Evolutionary conservation across 2,329 filamentous ascomycete genomes (phyloP).

Genomic region (Teratosphaeria gauchensis): DNA sequence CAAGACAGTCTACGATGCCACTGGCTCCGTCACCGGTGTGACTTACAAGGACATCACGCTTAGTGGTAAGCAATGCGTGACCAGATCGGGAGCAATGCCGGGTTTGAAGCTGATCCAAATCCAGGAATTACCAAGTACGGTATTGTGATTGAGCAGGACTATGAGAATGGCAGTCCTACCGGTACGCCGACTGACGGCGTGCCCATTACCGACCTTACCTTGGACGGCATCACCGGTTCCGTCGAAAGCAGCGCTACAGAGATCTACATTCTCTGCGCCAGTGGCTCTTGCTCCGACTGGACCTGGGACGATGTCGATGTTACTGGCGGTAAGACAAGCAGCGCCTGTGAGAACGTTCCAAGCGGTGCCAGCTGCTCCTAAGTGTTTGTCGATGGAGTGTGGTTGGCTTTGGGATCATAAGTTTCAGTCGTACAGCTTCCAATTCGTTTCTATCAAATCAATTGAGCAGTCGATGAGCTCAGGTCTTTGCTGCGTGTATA

Average conservation of each 20-base stretch:
- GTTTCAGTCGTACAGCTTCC: neutral
- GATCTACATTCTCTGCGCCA: slow-evolving; percentile 46
- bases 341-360: slow-evolving; percentile 33
- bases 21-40: slow-evolving; percentile 42
- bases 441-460: neutral
- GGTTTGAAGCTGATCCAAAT: neutral
- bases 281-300: slow-evolving; percentile 40
- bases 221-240: slow-evolving; percentile 35
- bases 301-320: slow-evolving; percentile 41
- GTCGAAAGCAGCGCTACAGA: slow-evolving; percentile 30
- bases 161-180: slow-evolving; percentile 39
- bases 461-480: neutral
- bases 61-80: slow-evolving; percentile 14
- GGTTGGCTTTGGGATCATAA: neutral
- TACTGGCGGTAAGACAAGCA: slow-evolving; percentile 41
- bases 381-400: neutral
- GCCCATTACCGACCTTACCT: slow-evolving; percentile 41
- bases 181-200: slow-evolving; percentile 28
- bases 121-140: slow-evolving; percentile 42
- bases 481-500: too few species aligned
- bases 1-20: slow-evolving; percentile 42
- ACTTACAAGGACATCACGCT: slow-evolving; percentile 47
- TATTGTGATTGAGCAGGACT: slow-evolving; percentile 52
- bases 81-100: neutral
- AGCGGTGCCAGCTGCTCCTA: slow-evolving; percentile 1